Evolutionary conservation across 306 rosid species (phyloP).

Genomic region (Vachellia collinsii): DNA sequence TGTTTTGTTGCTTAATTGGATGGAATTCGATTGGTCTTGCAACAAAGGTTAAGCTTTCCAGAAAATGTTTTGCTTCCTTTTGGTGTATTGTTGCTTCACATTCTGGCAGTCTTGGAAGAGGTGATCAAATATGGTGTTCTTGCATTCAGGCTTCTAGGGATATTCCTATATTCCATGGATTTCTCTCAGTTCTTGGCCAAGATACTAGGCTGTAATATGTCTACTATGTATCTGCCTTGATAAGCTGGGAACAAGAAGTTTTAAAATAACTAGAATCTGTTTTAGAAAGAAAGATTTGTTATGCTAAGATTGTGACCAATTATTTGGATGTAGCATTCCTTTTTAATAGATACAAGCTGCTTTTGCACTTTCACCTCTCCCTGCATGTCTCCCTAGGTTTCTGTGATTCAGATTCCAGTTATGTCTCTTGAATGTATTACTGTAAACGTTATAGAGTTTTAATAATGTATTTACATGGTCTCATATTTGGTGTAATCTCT

Average conservation of each 20-base stretch:
- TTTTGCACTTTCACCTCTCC: not conserved
- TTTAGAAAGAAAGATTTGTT: not conserved
- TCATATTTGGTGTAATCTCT: conserved; percentile 40
- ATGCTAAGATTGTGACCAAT: not conserved
- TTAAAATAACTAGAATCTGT: not conserved
- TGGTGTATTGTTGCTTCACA: not conserved
- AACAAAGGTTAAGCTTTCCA: not conserved
- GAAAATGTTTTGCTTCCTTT: not conserved
- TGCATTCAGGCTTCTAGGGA: not conserved
- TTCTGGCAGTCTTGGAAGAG: not conserved
- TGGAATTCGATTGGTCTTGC: not conserved
- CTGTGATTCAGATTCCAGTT: not conserved
- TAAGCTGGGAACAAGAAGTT: not conserved
- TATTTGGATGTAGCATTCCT: conserved; percentile 3
- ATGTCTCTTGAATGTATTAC: conserved; percentile 13
- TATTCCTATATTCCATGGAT: not conserved
- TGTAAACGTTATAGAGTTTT: conserved; percentile 36
- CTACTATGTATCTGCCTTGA: not conserved
- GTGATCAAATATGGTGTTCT: not conserved
- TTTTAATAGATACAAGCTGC: not conserved
- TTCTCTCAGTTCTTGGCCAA: not conserved
- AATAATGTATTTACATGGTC: conserved; percentile 34
- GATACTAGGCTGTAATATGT: not conserved
- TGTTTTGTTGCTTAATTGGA: conserved; percentile 6
- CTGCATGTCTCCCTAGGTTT: not conserved